Percentiles rank a stretch among this genome's conserved stretches.
phyloP scores from a whole-genome alignment of 352 stramenopile genomes.

The Globisporangium heterothallicum region DNA sequence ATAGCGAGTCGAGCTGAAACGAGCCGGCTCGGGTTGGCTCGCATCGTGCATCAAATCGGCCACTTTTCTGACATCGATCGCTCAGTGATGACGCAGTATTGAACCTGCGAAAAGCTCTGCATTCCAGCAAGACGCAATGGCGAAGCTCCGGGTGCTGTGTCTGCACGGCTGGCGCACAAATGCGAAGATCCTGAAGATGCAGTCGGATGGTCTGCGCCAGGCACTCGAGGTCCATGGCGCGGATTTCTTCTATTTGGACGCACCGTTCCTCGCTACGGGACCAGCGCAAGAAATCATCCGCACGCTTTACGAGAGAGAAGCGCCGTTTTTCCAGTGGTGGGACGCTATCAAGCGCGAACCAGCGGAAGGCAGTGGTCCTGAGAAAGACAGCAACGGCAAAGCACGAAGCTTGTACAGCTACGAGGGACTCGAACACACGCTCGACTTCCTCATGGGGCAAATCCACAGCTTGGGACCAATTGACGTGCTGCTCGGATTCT shows the following conservation, averaged over 20 bases:
- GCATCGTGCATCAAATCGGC: neutral
- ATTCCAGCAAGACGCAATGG: neutral
- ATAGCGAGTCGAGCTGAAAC: neutral
- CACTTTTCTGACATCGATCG: neutral
- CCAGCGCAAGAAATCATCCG: conserved; percentile 57
- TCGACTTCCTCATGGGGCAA: conserved; percentile 46
- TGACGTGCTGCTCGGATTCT: conserved; percentile 73
- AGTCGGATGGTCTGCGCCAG: conserved; percentile 50
- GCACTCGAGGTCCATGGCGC: conserved; percentile 32
- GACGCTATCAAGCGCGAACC: conserved; percentile 38
- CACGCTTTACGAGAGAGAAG: conserved; percentile 43
- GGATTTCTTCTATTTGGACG: conserved; percentile 65
- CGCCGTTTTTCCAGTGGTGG: conserved; percentile 80
- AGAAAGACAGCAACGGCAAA: conserved; percentile 7
- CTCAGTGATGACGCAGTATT: conserved; percentile 6
- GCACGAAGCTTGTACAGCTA: conserved; percentile 33
- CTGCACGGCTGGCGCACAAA: conserved; percentile 81
- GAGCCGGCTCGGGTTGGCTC: neutral
- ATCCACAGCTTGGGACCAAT: conserved; percentile 44
- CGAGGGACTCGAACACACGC: conserved; percentile 56
- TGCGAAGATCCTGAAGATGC: conserved; percentile 44
- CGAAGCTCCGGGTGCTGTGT: conserved; percentile 66
- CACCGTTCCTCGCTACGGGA: conserved; percentile 48
- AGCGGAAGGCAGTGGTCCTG: conserved; percentile 9
- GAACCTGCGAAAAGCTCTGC: neutral